Conservation (phyloP, 176 grass and related monocot species). For the Bolboschoenus planiculmis region DNA sequence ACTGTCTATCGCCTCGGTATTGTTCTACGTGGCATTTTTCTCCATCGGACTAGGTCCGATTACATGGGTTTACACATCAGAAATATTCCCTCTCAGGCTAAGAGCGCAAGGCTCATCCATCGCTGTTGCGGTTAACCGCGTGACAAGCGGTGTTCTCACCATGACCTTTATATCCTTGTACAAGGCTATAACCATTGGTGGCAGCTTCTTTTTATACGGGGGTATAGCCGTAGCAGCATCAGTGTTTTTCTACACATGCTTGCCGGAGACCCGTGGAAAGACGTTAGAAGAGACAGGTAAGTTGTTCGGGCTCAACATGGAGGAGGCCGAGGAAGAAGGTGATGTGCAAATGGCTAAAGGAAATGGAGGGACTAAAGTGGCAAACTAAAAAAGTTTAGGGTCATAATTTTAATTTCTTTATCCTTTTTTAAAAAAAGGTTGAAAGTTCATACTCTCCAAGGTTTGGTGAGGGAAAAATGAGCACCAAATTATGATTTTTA, state of each 20-base stretch:
- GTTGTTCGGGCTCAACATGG: slow-evolving; percentile 40
- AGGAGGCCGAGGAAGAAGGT: slow-evolving; percentile 22
- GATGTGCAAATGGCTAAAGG: slow-evolving; percentile 40
- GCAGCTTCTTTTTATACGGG: slow-evolving; percentile 67
- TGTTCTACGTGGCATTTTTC: slow-evolving; percentile 75
- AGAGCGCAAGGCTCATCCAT: slow-evolving; percentile 53
- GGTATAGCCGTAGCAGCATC: slow-evolving; percentile 41
- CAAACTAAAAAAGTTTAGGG: slow-evolving; percentile 13
- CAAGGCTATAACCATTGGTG: slow-evolving; percentile 71
- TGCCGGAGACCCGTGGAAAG: slow-evolving; percentile 65
- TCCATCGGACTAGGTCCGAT: slow-evolving; percentile 80
- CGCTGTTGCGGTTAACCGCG: slow-evolving; percentile 53
- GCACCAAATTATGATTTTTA: slow-evolving; percentile 9
- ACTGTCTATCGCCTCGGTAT: slow-evolving; percentile 45
- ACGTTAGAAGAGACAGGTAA: slow-evolving; percentile 57
- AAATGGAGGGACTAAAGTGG: slow-evolving; percentile 22
- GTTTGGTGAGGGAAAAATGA: not conserved
- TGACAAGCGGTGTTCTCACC: slow-evolving; percentile 64
- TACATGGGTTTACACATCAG: slow-evolving; percentile 69
- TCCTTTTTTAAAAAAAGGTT: not conserved
- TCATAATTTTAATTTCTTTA: not conserved
- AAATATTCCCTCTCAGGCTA: slow-evolving; percentile 74
- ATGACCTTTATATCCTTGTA: slow-evolving; percentile 78
- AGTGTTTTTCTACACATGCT: slow-evolving; percentile 60
- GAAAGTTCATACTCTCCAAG: not conserved